These are phyloP conservation scores for Lipomyces sp. DNA, from an alignment of 805 yeast genomes.

Conservation along the genomic window DNA sequence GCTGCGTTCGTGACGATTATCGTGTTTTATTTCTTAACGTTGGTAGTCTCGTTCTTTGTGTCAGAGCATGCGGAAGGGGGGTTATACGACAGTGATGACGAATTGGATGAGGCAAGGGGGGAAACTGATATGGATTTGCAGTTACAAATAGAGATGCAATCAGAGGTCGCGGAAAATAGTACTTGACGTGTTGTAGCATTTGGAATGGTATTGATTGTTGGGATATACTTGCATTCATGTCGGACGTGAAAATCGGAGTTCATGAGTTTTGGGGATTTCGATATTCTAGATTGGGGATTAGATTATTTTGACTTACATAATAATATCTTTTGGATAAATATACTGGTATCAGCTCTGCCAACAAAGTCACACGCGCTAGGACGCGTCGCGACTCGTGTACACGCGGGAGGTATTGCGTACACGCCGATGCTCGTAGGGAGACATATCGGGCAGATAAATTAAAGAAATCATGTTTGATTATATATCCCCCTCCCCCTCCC, in stretches of 20 bases:
- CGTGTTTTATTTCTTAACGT: background rate
- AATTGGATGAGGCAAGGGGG: slow-evolving; percentile 6
- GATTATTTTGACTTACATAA: background rate
- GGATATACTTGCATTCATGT: background rate
- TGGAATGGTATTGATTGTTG: background rate
- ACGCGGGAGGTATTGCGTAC: no score
- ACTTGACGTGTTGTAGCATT: background rate
- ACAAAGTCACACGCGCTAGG: no score
- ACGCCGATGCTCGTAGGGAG: no score
- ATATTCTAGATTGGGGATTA: background rate
- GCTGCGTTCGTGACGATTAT: slow-evolving; percentile 23
- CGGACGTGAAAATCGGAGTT: slow-evolving; percentile 1
- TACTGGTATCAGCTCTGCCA: no score
- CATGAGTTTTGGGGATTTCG: background rate
- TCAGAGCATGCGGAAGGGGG: slow-evolving; percentile 29
- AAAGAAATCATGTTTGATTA: no score
- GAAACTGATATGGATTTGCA: background rate
- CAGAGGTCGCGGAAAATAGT: background rate
- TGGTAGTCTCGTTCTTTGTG: slow-evolving; percentile 23
- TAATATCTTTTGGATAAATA: no score
- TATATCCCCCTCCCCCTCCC: no score
- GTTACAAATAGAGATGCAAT: background rate
- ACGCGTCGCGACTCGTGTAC: no score
- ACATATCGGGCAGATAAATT: no score
- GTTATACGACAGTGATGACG: slow-evolving; percentile 29